phyloP scores from a whole-genome alignment of 306 rosid species.

The Quercus aquifolioides region DNA sequence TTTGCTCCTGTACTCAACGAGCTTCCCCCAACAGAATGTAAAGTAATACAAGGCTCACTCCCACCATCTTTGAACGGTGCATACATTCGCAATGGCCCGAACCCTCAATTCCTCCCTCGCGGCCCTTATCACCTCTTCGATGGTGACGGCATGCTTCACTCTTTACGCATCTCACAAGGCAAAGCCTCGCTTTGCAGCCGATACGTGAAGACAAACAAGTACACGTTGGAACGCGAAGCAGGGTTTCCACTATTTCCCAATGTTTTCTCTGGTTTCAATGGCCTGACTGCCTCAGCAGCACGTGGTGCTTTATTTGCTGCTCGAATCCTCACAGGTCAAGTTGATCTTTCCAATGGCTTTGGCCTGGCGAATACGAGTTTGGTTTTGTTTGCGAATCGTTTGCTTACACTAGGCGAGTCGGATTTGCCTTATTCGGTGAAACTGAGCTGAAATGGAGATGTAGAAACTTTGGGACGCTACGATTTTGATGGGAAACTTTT shows the following conservation, averaged over 20 bases:
- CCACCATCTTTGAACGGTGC: slow-evolving; percentile 69
- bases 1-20: slow-evolving; percentile 65
- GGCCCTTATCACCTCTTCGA: slow-evolving; percentile 96
- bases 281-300: slow-evolving; percentile 62
- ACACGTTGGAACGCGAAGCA: slow-evolving; percentile 56
- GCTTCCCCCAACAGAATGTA: slow-evolving; percentile 75
- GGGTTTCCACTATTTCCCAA: slow-evolving; percentile 69
- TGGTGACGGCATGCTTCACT: slow-evolving; percentile 93
- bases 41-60: slow-evolving; percentile 43
- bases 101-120: slow-evolving; percentile 84
- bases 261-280: slow-evolving; percentile 71
- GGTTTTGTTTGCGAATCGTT: slow-evolving; percentile 53
- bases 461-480: slow-evolving; percentile 53
- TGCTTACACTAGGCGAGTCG: slow-evolving; percentile 74
- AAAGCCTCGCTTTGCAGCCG: slow-evolving; percentile 76
- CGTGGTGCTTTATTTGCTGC: slow-evolving; percentile 63
- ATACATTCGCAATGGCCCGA: slow-evolving; percentile 87
- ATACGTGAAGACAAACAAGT: slow-evolving; percentile 66
- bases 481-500: slow-evolving; percentile 66
- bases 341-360: slow-evolving; percentile 60
- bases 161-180: slow-evolving; percentile 51
- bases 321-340: slow-evolving; percentile 56
- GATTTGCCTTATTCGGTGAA: slow-evolving; percentile 65
- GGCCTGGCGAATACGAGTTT: slow-evolving; percentile 83
- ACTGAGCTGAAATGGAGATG: slow-evolving; percentile 42